Conservation (phyloP, 331 rosid species). For the Acacia concinna region DNA sequence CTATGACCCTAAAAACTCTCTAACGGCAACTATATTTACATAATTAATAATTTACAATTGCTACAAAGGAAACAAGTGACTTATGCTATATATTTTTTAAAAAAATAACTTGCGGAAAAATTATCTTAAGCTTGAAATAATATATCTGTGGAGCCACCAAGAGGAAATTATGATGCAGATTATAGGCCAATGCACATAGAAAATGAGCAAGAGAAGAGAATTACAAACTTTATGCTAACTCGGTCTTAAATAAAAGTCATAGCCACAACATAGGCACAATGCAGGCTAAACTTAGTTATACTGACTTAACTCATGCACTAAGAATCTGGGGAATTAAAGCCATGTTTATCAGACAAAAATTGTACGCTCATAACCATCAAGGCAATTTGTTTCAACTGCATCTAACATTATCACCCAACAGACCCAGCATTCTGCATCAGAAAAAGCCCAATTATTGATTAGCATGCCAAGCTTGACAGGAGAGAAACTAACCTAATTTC, state of each 20-base stretch:
- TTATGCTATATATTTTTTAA: not conserved
- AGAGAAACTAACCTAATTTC: slow-evolving; percentile 81
- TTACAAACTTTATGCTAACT: not conserved
- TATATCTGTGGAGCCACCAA: not conserved
- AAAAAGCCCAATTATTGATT: not conserved
- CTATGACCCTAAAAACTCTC: no score
- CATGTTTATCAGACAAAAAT: not conserved
- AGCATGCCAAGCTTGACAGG: not conserved
- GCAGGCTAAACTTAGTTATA: not conserved
- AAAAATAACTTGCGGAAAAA: not conserved
- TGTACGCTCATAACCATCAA: not conserved
- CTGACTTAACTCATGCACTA: not conserved
- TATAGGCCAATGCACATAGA: not conserved
- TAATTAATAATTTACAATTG: no score
- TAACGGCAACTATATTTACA: no score
- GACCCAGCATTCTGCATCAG: not conserved
- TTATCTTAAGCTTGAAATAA: not conserved
- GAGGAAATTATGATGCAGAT: not conserved
- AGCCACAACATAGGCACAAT: not conserved
- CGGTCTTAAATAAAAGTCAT: not conserved
- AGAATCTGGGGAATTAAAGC: not conserved
- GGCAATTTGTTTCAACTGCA: not conserved
- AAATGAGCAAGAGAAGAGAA: not conserved
- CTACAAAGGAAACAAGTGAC: slow-evolving; percentile 17
- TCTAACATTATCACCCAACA: slow-evolving; percentile 25